Evolutionary conservation across 2,329 filamentous ascomycete species (phyloP), one percentile per base, ranked within the genome.

Genomic region (Xylariales sp.): DNA sequence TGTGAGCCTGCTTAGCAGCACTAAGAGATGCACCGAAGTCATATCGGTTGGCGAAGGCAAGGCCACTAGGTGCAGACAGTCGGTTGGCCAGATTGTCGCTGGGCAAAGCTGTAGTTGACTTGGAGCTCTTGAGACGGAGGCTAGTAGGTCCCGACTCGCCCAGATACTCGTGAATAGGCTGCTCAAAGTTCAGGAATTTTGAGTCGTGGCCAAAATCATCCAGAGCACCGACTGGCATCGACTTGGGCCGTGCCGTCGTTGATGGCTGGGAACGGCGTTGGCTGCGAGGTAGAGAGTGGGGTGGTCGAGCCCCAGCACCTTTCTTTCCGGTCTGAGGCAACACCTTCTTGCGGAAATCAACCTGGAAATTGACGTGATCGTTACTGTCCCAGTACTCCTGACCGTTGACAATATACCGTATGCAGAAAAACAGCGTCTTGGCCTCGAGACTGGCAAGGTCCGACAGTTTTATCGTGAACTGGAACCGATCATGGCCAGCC

Each of bases 341-440:
- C 51, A 76, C 65, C 68, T 87, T 89, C 74, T 90, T 94, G 50
- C 74, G 73, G 68, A 98, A 98, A 62, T 95, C 89, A 41, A 97
- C 79, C 62, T 96, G 90, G 68, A 93, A 98, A 67, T 98, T 97
- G 64, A 80, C 78, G 21, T 73, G 70, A 52, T 73, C 71, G 62
- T 98, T 98, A 74, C 91, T 98, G 66, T 98, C 93, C 93, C 93
- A 98, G 63, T 81, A 87, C 55, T 97, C 91, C 47, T 84, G 76
- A 14, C 88, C 88, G 48, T 83, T 82, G 44, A 95, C 88, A 28
- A 70, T 80, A 65, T 97, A 98, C 38, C 88, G 85, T 38, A 96
- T 76, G 64, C 93, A 97, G 57, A 97, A 82, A 64, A 90, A 88
- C 58, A 98, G 73, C 0, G 89, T 95, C 74, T 96, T 97, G 50